Evolutionary conservation across 1,139 yeast species (phyloP), one percentile per base, ranked within the genome.

Genomic region (Suhomyces bribrorum): DNA sequence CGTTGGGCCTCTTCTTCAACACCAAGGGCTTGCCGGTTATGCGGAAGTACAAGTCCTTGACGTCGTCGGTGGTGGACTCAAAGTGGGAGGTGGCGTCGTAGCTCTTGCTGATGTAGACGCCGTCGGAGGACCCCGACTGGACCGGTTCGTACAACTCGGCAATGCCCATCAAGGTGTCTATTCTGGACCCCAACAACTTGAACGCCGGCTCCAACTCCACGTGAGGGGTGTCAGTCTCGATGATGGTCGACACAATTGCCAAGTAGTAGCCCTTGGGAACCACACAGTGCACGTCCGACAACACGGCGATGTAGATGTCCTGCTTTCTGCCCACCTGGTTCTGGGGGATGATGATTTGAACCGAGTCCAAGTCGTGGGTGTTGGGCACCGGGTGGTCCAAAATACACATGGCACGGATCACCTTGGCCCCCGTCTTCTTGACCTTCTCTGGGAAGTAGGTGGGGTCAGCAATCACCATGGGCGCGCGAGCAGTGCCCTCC

Each of bases 51-150:
- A 92, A 78, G 61, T 92, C 96, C 66, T 89, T 89, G 52, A 92
- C 95, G 61, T 92, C 98, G 60, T 92, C 97, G 32, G 98, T 92
- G 57, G 96, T 86, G 31, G 94, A 73, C 65, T 92, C 99, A 60
- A 92, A 92, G 68, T 92, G 99, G 9, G 97, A 88, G 8, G 95
- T 76, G 1, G 98, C 86, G 61, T 92, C 99, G 62, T 90, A 92
- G 45, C 95, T 85, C 69, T 78, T 86, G 36, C 97, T 88, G 43
- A 92, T 75, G 66, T 66, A 94, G 39, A 92, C 81, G 44, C 86
- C 82, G 61, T 85, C 90, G 48, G 77, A 70, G 23, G 84, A 71
- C 11, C 98, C 98, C 56, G 88, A 95, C 34, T 78, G 83, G 23
- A 70, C 61, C 14, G 99, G 98, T 64, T 87, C 97, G 53, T 85